These are phyloP conservation scores for Albatrellus ellisii DNA, from an alignment of 768 basidiomycete species.

Conservation along the genomic window DNA sequence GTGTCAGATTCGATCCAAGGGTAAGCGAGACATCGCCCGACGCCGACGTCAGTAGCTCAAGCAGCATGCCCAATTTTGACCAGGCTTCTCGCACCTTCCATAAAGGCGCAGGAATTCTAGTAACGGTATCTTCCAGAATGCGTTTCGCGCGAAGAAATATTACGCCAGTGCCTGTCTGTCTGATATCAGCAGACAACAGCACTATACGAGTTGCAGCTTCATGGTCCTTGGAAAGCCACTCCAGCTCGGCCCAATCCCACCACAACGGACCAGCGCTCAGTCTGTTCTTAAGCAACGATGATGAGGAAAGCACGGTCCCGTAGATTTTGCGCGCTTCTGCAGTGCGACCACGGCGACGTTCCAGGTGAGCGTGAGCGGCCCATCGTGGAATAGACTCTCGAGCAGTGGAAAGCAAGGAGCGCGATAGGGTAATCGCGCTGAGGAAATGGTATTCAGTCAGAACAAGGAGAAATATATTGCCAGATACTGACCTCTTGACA, in stretches of 20 bases:
- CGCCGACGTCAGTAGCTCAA: constrained; percentile 40
- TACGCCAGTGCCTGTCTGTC: constrained; percentile 34
- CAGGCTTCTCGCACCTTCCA: constrained; percentile 55
- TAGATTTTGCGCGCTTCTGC: constrained; percentile 73
- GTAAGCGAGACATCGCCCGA: constrained; percentile 26
- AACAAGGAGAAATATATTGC: no score
- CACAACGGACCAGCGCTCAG: constrained; percentile 37
- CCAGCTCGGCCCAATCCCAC: constrained; percentile 82
- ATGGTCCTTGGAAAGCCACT: constrained; percentile 49
- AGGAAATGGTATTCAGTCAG: no score
- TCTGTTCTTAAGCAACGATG: constrained; percentile 24
- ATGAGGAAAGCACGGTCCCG: constrained; percentile 44
- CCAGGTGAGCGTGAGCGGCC: constrained; percentile 67
- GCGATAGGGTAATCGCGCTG: constrained; percentile 63
- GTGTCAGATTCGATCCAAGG: constrained; percentile 17
- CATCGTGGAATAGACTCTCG: constrained; percentile 52
- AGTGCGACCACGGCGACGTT: constrained; percentile 45
- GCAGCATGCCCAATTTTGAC: constrained; percentile 49
- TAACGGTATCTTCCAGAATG: constrained; percentile 36
- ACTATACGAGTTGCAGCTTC: constrained; percentile 41
- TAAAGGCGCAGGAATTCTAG: constrained; percentile 13
- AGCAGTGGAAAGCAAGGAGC: constrained; percentile 38
- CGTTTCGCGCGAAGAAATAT: constrained; percentile 52
- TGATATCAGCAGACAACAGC: constrained; percentile 38
- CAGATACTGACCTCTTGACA: constrained; percentile 39